Percentiles rank a stretch among this genome's conserved stretches.
Conservation (phyloP, 768 basidiomycete genomes). For the Jaapia argillacea region DNA sequence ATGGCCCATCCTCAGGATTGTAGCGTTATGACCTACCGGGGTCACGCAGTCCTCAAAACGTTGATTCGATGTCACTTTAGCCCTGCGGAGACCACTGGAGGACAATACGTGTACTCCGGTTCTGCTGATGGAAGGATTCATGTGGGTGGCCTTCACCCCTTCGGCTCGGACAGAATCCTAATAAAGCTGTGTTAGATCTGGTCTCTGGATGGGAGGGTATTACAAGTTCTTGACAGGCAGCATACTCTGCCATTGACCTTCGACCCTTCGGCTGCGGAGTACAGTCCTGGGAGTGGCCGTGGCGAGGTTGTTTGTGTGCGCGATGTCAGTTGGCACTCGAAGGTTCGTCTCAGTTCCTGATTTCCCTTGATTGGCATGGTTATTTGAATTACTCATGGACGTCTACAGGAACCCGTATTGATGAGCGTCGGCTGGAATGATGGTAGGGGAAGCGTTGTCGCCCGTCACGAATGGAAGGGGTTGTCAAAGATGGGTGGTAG, state of each 20-base stretch:
- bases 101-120: constrained; percentile 92
- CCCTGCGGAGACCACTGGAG: constrained; percentile 84
- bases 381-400: background rate
- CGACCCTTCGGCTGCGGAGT: constrained; percentile 62
- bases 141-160: constrained; percentile 30
- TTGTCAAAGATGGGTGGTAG: constrained; percentile 56
- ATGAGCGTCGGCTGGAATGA: constrained; percentile 90
- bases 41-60: constrained; percentile 83
- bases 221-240: constrained; percentile 77
- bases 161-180: background rate
- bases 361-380: constrained; percentile 1
- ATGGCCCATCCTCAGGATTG: constrained; percentile 79
- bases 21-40: constrained; percentile 92
- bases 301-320: constrained; percentile 54
- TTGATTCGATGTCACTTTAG: constrained; percentile 96
- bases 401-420: constrained; percentile 68
- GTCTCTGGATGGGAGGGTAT: constrained; percentile 83
- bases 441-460: constrained; percentile 62
- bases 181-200: constrained; percentile 53
- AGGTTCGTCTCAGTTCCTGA: constrained; percentile 28
- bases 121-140: constrained; percentile 81
- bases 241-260: constrained; percentile 58
- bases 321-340: constrained; percentile 93
- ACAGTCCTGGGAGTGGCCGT: constrained; percentile 18
- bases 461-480: constrained; percentile 95